Conservation (phyloP, 176 grass and related monocot genomes). For the Elymus sibiricus region DNA sequence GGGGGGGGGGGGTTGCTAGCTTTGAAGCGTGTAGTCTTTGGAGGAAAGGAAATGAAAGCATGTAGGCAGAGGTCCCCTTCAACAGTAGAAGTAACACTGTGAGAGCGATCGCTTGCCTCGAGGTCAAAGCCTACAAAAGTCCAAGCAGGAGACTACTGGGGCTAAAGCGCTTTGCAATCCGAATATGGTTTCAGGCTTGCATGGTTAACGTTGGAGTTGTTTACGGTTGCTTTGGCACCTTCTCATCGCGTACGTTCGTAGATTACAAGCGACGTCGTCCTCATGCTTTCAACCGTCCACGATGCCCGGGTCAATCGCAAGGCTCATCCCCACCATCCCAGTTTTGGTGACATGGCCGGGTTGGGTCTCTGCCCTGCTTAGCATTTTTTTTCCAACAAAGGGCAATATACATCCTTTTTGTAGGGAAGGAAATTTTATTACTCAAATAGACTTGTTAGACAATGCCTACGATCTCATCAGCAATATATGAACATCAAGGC, state of each 20-base stretch:
- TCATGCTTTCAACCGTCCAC: neutral
- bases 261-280: slow-evolving; percentile 38
- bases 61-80: neutral
- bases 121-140: slow-evolving; percentile 58
- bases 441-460: too few relatives aligned
- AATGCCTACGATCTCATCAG: too few relatives aligned
- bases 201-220: slow-evolving; percentile 4
- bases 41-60: slow-evolving; percentile 18
- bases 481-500: too few relatives aligned
- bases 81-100: neutral
- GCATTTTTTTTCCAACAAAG: too few relatives aligned
- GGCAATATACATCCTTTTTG: too few relatives aligned
- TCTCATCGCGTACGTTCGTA: slow-evolving; percentile 26
- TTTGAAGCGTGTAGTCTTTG: slow-evolving; percentile 43
- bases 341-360: neutral
- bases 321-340: neutral
- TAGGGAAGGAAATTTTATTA: too few relatives aligned
- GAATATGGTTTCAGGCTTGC: neutral
- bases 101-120: slow-evolving; percentile 1
- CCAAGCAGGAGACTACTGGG: slow-evolving; percentile 28
- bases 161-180: slow-evolving; percentile 27
- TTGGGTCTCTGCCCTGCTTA: neutral
- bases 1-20: too few relatives aligned
- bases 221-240: slow-evolving; percentile 25
- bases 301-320: slow-evolving; percentile 16